Evolutionary conservation across 2,329 filamentous ascomycete species (phyloP).

Genomic region (Alternaria rosae): DNA sequence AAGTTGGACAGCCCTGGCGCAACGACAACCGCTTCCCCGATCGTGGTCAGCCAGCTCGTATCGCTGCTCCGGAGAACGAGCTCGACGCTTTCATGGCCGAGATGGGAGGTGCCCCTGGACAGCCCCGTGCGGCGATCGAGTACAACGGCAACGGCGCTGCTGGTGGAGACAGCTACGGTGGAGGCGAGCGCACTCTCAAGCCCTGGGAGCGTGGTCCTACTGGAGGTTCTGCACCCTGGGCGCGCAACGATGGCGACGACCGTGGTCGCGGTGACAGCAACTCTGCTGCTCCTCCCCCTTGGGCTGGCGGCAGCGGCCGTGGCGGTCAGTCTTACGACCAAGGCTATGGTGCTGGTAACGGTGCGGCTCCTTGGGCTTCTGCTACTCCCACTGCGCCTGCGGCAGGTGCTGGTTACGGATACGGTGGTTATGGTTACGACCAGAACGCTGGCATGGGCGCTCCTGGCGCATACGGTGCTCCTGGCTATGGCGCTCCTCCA

Average conservation of each 20-base stretch:
- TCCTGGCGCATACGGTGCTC: constrained; percentile 54
- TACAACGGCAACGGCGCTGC: constrained; percentile 34
- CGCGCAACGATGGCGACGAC: constrained; percentile 53
- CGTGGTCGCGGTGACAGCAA: constrained; percentile 50
- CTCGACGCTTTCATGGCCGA: constrained; percentile 99
- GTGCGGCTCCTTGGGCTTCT: constrained; percentile 51
- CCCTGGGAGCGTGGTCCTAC: constrained; percentile 90
- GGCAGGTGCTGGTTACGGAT: constrained; percentile 53
- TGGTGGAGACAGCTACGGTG: constrained; percentile 58
- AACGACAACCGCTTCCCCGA: constrained; percentile 68
- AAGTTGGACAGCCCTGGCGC: constrained; percentile 90
- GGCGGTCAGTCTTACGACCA: constrained; percentile 43
- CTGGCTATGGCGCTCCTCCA: constrained; percentile 50
- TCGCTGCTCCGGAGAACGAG: constrained; percentile 87
- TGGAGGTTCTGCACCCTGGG: constrained; percentile 84
- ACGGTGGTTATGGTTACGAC: constrained; percentile 45
- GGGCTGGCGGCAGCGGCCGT: constrained; percentile 42
- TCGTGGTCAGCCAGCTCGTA: constrained; percentile 64
- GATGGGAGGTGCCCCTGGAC: constrained; percentile 74
- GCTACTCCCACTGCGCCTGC: constrained; percentile 41
- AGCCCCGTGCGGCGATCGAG: constrained; percentile 78
- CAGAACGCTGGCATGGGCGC: constrained; percentile 33
- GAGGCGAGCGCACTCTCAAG: constrained; percentile 67
- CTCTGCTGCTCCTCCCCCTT: constrained; percentile 51
- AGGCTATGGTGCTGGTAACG: constrained; percentile 42